A percentile compares a stretch with the other conserved stretches of the same genome.
phyloP scores from a whole-genome alignment of 164 flowering plant species.

The Saururus chinensis region DNA sequence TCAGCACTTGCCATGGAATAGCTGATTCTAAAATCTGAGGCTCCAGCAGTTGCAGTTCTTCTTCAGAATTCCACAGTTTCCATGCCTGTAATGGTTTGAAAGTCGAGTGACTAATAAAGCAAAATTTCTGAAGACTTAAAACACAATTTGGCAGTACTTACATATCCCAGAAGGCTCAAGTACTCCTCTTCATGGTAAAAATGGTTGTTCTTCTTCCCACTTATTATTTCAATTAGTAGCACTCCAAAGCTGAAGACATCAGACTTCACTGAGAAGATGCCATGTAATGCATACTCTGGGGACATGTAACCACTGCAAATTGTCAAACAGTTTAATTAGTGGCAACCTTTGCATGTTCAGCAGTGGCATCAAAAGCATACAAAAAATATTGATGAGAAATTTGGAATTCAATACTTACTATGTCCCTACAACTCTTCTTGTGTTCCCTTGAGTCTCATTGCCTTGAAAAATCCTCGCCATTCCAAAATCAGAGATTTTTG shows the following conservation, averaged over 20 bases:
- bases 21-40: neutral
- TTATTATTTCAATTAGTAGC: neutral
- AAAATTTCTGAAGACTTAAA: too few species aligned
- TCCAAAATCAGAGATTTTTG: constrained; percentile 52
- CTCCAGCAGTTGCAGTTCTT: constrained; percentile 1
- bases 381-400: neutral
- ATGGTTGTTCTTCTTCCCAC: constrained; percentile 2
- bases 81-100: neutral
- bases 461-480: constrained; percentile 39
- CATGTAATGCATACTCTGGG: constrained; percentile 4
- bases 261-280: constrained; percentile 5
- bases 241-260: constrained; percentile 7
- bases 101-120: neutral
- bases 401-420: constrained; percentile 17
- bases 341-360: too few species aligned
- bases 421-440: constrained; percentile 22
- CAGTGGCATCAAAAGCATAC: neutral
- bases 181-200: neutral
- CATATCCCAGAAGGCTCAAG: neutral
- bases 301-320: constrained; percentile 9
- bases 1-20: neutral
- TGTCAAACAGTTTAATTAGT: neutral
- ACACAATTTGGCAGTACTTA: neutral
- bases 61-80: constrained; percentile 2
- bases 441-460: constrained; percentile 14